Evolutionary conservation across 257 asterid species (phyloP), one percentile per base, ranked within the genome.

Genomic region (Gentiana straminea): DNA sequence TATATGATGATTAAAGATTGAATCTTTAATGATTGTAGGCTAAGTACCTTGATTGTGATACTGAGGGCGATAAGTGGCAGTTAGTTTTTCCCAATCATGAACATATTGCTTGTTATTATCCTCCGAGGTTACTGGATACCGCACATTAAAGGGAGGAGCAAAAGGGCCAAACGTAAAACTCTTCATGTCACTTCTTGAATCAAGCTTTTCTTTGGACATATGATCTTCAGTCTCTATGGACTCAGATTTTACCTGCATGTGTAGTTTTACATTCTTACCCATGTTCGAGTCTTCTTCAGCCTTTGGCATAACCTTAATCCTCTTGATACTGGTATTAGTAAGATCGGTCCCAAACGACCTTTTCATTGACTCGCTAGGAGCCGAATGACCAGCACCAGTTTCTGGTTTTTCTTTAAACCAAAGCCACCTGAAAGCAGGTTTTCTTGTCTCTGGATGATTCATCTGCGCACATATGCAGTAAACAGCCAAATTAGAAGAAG

Each of bases 401-500:
- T 70, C 77, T 15, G 79, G 55, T 69, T 68, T 80, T 59, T 73
- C 92, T 51, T 65, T 60, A 64, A 72, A 49, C 59, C 97, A 90
- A 71, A 84, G 62, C 97, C 97, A 89, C 68, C 86, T 81, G 70
- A 86, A 89, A 62, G 95, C 94, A 8, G 98, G 98, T 57, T 92
- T 92, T 67, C 98, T 81, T 51, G 97, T 85, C 39, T 83, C 94
- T 1, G 95, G 97, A 68, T 84, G 97, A 75, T 83, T 95, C 13
- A 83, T 81, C 98, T 91, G 80, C 74, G 67, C 8, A 62, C 3
- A 49, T 49, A 11, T 49, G 24, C 24, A 49, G 13, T 5, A 48
- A 10, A 11, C 32, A 49, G 52, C 13, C 2, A 7, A 49, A 11
- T 49, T 49, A 49, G 32, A 4, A 49, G 33, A 49, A 49, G 32